These are phyloP conservation scores for Debaryomyces hansenii DNA, from an alignment of 805 yeast species.

Conservation along the genomic window DNA sequence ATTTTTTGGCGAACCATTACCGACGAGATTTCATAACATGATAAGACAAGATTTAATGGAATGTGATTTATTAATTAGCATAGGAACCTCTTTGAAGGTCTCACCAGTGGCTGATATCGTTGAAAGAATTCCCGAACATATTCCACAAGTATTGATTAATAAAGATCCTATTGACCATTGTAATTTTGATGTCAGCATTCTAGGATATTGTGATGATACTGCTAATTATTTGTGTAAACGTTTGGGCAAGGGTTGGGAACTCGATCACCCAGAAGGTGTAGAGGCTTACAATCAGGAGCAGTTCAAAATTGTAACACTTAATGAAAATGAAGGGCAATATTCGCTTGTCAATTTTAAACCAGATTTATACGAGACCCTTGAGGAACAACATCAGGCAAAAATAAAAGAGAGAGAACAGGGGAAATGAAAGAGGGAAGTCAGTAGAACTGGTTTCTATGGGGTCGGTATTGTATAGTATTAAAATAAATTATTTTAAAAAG, in stretches of 20 bases:
- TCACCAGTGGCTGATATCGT: constrained; percentile 46
- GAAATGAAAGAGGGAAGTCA: too few species aligned
- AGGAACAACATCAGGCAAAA: too few species aligned
- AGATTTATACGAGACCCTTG: too few species aligned
- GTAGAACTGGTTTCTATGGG: neutral
- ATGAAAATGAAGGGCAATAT: constrained; percentile 11
- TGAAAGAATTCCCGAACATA: constrained; percentile 27
- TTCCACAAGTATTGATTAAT: constrained; percentile 42
- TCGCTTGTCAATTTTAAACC: neutral
- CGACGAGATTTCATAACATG: constrained; percentile 34
- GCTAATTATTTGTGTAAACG: constrained; percentile 32
- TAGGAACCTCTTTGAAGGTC: constrained; percentile 83
- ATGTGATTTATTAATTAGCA: constrained; percentile 78
- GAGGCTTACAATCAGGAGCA: constrained; percentile 12
- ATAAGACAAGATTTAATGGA: constrained; percentile 53
- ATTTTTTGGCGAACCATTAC: constrained; percentile 73
- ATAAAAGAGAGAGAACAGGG: too few species aligned
- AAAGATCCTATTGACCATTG: constrained; percentile 35
- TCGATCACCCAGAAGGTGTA: constrained; percentile 25
- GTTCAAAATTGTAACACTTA: constrained; percentile 8
- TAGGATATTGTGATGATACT: constrained; percentile 43
- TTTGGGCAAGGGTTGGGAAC: constrained; percentile 32
- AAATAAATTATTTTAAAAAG: too few species aligned
- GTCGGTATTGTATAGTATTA: too few species aligned
- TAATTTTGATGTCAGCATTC: constrained; percentile 38